Percentiles rank a stretch among this genome's conserved stretches.
phyloP scores from a whole-genome alignment of 192 early-diverging fungal species.

The Jimgerdemannia flammicorona region DNA sequence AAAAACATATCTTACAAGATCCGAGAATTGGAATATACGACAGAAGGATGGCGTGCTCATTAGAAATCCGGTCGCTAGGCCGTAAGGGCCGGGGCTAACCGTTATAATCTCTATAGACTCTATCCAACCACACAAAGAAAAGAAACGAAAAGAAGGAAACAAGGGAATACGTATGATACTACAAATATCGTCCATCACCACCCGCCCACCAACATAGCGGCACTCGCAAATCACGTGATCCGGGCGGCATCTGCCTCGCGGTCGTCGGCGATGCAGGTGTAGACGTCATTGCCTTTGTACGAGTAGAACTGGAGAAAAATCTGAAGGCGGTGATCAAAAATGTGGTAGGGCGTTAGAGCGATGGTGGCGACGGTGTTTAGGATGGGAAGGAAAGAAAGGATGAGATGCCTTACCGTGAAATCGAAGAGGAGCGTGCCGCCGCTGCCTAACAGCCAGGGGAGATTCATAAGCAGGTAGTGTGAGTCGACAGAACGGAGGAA shows the following conservation, averaged over 20 bases:
- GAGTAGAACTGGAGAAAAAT: neutral
- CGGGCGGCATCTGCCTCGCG: neutral
- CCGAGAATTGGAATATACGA: too few relatives aligned
- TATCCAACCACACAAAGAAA: too few relatives aligned
- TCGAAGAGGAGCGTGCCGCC: slow-evolving; percentile 74
- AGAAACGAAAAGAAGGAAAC: too few relatives aligned
- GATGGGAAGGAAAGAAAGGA: neutral
- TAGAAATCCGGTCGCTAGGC: too few relatives aligned
- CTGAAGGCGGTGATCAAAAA: neutral
- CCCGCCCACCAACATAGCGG: too few relatives aligned
- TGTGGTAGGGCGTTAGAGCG: neutral
- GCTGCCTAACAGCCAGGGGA: slow-evolving; percentile 75
- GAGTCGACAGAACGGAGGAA: slow-evolving; percentile 67
- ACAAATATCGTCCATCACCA: too few relatives aligned
- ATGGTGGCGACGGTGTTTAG: neutral
- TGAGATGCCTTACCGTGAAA: slow-evolving; percentile 50
- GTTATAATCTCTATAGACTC: too few relatives aligned
- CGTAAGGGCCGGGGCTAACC: too few relatives aligned
- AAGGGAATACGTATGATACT: too few relatives aligned
- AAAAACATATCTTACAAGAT: too few relatives aligned
- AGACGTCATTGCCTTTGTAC: neutral
- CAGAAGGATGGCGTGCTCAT: too few relatives aligned
- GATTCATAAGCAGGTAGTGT: slow-evolving; percentile 61
- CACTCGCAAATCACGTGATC: too few relatives aligned
- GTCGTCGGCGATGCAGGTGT: neutral